Conservation (phyloP, 1,284 basidiomycete species). For the Cutaneotrichosporon mucoides region DNA sequence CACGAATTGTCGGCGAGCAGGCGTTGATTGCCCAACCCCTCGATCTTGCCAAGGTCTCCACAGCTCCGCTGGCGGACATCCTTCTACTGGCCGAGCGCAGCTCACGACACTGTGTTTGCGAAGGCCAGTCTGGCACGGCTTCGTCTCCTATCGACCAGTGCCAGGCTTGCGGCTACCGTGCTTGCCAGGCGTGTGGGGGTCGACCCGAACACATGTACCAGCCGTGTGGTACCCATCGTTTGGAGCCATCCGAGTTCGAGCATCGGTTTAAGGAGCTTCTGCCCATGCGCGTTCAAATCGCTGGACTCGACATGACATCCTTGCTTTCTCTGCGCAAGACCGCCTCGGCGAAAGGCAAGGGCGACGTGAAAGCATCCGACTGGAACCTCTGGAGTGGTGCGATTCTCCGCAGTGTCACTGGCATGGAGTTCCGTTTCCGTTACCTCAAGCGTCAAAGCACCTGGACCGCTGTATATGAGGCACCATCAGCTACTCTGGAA, state of each 20-base stretch:
- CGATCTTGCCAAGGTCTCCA: conserved; percentile 61
- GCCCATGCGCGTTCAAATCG: conserved; percentile 76
- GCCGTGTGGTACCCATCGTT: conserved; percentile 31
- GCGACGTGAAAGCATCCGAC: conserved; percentile 47
- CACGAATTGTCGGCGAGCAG: conserved; percentile 66
- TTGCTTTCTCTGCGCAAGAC: conserved; percentile 40
- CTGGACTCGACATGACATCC: conserved; percentile 55
- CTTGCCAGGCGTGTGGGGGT: conserved; percentile 81
- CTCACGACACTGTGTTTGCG: conserved; percentile 77
- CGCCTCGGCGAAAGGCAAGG: conserved; percentile 22
- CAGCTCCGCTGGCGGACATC: conserved; percentile 57
- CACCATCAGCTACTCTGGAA: conserved; percentile 66
- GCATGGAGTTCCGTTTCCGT: conserved; percentile 71
- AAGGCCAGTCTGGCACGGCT: conserved; percentile 77
- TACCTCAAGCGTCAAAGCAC: conserved; percentile 79
- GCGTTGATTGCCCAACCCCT: conserved; percentile 60
- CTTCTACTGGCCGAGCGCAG: conserved; percentile 66
- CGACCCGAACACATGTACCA: conserved; percentile 78
- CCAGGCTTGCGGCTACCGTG: conserved; percentile 68
- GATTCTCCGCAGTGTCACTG: conserved; percentile 59
- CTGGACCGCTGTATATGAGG: conserved; percentile 78
- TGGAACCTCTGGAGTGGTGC: conserved; percentile 69
- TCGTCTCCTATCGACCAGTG: conserved; percentile 67
- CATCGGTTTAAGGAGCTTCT: conserved; percentile 70
- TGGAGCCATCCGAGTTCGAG: conserved; percentile 68